Base-by-base conservation (phyloP, 2,329 filamentous ascomycete genomes). In the Leptographium flavum region DNA sequence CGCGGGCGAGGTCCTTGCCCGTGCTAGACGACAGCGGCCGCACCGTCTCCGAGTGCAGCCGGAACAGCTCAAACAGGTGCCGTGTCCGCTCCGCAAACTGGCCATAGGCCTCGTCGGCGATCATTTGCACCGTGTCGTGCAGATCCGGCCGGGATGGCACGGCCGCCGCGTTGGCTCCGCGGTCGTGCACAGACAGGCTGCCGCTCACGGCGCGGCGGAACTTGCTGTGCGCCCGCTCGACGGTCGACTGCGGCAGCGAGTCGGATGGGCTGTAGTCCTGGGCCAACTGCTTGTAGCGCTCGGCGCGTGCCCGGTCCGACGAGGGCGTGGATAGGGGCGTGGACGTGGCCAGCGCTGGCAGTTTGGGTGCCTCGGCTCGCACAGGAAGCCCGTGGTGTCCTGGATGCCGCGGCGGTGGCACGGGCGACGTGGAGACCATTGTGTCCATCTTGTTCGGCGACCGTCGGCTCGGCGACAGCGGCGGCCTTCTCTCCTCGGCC, bases 21-120 rank as follows among this genome's bases (percentile, higher is more conserved):
- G 76, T 67, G 42, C 76, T 81, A 27, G 73, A 70, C 45, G 75
- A 69, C 5, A 87, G 58, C 0, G 84, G 78, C 50, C 76, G 79
- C 27, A 81, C 69, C 28, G 79, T 74, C 59, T 94, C 85, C 0
- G 87, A 81, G 47, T 88, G 84, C 37, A 90, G 62, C 32, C 78
- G 71, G 57, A 94, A 93, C 3, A 92, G 69, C 51, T 82, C 79
- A 49, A 76, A 80, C 54, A 92, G 73, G 57, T 88, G 83, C 19
- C 72, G 74, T 3, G 84, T 83, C 23, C 87, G 79, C 6, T 65
- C 59, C 4, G 77, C 74, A 57, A 94, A 94, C 13, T 80, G 74
- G 8, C 71, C 63, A 42, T 88, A 69, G 0, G 86, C 81, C 45
- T 79, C 76, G 42, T 83, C 79, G 3, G 67, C 66, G n/a, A 73